Evolutionary conservation across 148 eudicot species (phyloP).

Genomic region (Pharnaceum exiguum): DNA sequence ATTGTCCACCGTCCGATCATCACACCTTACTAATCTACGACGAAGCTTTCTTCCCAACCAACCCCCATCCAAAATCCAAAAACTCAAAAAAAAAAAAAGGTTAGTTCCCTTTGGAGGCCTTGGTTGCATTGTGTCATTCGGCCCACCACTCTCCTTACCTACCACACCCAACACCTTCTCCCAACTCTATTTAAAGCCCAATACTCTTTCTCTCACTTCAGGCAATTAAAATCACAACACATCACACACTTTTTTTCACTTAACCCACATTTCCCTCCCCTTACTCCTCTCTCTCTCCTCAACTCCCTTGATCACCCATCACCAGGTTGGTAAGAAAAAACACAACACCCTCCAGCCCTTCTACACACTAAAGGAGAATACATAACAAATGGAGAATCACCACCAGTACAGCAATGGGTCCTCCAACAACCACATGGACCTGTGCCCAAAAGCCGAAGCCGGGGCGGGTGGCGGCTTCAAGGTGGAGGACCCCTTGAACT

Average conservation of each 20-base stretch:
- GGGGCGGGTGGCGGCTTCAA: not conserved
- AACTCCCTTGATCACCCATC: not conserved
- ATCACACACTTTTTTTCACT: too few relatives aligned
- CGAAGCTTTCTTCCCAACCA: constrained; percentile 19
- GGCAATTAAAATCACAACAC: not conserved
- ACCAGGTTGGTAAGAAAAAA: too few relatives aligned
- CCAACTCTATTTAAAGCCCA: constrained; percentile 28
- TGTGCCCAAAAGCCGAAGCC: not conserved
- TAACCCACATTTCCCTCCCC: too few relatives aligned
- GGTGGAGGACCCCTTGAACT: constrained; percentile 56
- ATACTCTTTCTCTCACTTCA: constrained; percentile 14
- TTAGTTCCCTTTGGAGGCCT: not conserved
- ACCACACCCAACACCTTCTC: constrained; percentile 35
- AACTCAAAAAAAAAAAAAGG: not conserved
- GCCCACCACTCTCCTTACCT: constrained; percentile 45
- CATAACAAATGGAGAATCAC: constrained; percentile 1
- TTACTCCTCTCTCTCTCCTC: not conserved
- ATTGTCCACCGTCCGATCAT: constrained; percentile 2
- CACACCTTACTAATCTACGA: not conserved
- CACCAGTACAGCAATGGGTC: constrained; percentile 4
- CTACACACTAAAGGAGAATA: too few relatives aligned
- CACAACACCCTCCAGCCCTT: not conserved
- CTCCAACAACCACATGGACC: not conserved
- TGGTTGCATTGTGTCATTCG: constrained; percentile 33
- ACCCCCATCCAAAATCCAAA: constrained; percentile 14